Evolutionary conservation across 805 yeast species (phyloP), one percentile per base, ranked within the genome.

Genomic region (Candida coleopterorum): DNA sequence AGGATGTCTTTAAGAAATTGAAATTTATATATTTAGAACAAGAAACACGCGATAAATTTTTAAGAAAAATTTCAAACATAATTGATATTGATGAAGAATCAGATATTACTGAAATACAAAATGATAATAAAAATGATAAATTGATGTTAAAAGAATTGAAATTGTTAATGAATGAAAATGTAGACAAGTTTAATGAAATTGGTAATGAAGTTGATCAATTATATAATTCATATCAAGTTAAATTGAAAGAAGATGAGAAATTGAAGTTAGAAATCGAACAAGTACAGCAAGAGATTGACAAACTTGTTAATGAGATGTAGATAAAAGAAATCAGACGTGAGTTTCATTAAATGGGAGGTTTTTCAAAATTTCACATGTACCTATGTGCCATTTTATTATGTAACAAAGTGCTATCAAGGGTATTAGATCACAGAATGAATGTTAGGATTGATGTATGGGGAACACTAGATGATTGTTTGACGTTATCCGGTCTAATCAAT

Each of bases 1-100:
- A 64, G 40, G 67, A 67, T 43, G 49, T 70, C 18, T 73, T 74
- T 40, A 69, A 73, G 12, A 70, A 79, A 40, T 60, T 81, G 28
- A 78, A 79, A 47, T 79, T 79, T 43, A 72, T 79, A 38, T 83
- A 78, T 49, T 53, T 81, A 28, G 90, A 83, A 52, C 84, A 81
- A 48, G 88, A 81, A 43, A 72, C 87, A 4, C 74, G 83, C 43
- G 85, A 81, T 44, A 72, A 75, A 53, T 82, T 83, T 54, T 58
- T 83, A 25, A 58, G 83, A 25, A 60, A 64, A 18, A 58, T 82
- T 8, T 59, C 76, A 9, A 37, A 38, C 63, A 56, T 39, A 21
- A 38, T 36, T 18, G 30, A 38, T 6, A 33, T 34, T 18, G 38
- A 28, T 25, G 34, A 43, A 16, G 41, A 48, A 6, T 46, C 44